Evolutionary conservation across 2,329 filamentous ascomycete species (phyloP).

Genomic region (Gaeumannomyces sp.): DNA sequence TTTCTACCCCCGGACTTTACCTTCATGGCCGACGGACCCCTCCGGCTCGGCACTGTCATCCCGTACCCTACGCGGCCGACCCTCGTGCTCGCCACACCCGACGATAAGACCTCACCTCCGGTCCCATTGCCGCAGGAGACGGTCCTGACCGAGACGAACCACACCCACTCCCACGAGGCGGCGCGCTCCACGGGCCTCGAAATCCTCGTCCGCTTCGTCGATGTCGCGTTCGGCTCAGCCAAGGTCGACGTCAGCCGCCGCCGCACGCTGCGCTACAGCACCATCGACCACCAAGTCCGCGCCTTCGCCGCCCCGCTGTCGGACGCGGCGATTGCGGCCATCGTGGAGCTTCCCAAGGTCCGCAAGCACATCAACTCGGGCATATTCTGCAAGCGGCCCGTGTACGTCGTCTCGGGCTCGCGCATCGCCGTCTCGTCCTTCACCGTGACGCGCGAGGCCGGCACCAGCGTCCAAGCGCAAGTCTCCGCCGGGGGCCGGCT

Average conservation of each 20-base stretch:
- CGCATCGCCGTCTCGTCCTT: background rate
- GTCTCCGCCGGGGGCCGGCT: background rate
- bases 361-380: background rate
- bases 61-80: background rate
- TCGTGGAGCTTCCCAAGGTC: background rate
- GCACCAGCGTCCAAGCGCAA: background rate
- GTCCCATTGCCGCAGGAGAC: background rate
- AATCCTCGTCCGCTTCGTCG: background rate
- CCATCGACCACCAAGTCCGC: background rate
- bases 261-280: background rate
- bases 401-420: background rate
- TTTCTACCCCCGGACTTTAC: slow-evolving; percentile 1
- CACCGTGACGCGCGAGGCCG: background rate
- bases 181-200: background rate
- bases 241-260: background rate
- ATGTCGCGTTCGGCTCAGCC: background rate
- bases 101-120: no score
- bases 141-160: background rate
- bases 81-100: background rate
- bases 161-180: background rate
- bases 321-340: background rate
- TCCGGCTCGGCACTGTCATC: slow-evolving; percentile 25
- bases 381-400: background rate
- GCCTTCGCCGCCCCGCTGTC: background rate
- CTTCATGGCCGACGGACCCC: slow-evolving; percentile 38